These are phyloP conservation scores for Alternaria ventricosa DNA, from an alignment of 2,329 filamentous ascomycete genomes.

Conservation along the genomic window DNA sequence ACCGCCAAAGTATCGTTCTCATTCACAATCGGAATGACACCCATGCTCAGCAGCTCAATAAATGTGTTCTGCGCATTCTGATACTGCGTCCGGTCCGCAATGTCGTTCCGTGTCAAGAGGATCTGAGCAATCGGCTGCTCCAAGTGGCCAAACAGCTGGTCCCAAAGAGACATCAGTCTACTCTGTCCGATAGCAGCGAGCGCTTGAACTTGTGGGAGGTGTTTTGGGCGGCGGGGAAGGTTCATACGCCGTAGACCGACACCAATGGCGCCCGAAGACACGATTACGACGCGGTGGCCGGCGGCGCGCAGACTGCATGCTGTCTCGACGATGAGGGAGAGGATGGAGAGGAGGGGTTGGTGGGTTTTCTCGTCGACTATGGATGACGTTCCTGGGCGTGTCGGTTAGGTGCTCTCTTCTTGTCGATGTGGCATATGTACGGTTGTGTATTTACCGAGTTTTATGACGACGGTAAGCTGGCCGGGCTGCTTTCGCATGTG, in stretches of 20 bases:
- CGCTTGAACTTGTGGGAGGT: conserved; percentile 88
- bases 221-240: conserved; percentile 83
- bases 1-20: conserved; percentile 98
- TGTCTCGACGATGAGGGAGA: conserved; percentile 93
- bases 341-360: conserved; percentile 87
- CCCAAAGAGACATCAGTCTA: conserved; percentile 93
- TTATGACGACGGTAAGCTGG: conserved; percentile 78
- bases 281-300: conserved; percentile 93
- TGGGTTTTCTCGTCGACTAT: conserved; percentile 97
- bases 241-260: conserved; percentile 92
- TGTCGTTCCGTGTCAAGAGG: conserved; percentile 91
- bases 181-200: conserved; percentile 96
- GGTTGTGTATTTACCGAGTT: conserved; percentile 69
- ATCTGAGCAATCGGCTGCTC: conserved; percentile 94
- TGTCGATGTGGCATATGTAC: conserved; percentile 29
- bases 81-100: conserved; percentile 94
- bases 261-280: conserved; percentile 96
- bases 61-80: conserved; percentile 97
- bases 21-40: conserved; percentile 97
- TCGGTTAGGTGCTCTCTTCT: conserved; percentile 39
- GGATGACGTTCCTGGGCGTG: conserved; percentile 83
- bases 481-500: conserved; percentile 60
- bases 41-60: conserved; percentile 86
- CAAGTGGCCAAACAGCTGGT: conserved; percentile 86
- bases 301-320: conserved; percentile 84